Conservation (phyloP, 129 eudicot species). For the Oenanthe sinensis region DNA sequence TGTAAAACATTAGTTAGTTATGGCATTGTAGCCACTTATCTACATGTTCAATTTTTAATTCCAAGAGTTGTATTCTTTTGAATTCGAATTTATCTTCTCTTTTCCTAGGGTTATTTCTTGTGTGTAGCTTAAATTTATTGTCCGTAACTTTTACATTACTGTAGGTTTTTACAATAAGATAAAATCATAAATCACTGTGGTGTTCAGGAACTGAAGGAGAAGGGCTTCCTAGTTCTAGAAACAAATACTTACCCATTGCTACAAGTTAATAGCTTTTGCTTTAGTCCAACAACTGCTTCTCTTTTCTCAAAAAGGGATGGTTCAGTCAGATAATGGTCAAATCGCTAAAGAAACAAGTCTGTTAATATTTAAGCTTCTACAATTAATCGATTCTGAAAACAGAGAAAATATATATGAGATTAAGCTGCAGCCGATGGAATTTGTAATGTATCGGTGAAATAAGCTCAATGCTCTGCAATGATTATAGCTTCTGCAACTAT, state of each 20-base stretch:
- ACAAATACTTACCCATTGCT: neutral
- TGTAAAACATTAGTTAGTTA: neutral
- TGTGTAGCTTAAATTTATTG: too few relatives aligned
- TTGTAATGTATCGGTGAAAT: neutral
- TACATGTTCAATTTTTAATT: neutral
- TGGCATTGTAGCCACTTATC: neutral
- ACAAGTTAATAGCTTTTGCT: too few relatives aligned
- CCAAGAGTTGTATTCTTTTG: too few relatives aligned
- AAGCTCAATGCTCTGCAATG: neutral
- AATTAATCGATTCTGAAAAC: neutral
- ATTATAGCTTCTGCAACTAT: neutral
- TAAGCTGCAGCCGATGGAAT: neutral
- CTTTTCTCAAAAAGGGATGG: neutral
- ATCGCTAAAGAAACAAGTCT: neutral
- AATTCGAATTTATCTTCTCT: neutral
- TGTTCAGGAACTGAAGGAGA: too few relatives aligned
- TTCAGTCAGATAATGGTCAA: neutral
- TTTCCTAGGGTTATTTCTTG: neutral
- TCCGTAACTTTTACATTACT: too few relatives aligned
- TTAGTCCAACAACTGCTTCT: neutral
- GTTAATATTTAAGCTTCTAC: neutral
- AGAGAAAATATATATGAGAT: neutral
- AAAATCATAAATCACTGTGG: too few relatives aligned
- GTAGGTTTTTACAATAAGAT: too few relatives aligned
- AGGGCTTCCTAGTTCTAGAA: neutral